Conservation (phyloP, 352 stramenopile genomes). For the Achlya hypogyna region DNA sequence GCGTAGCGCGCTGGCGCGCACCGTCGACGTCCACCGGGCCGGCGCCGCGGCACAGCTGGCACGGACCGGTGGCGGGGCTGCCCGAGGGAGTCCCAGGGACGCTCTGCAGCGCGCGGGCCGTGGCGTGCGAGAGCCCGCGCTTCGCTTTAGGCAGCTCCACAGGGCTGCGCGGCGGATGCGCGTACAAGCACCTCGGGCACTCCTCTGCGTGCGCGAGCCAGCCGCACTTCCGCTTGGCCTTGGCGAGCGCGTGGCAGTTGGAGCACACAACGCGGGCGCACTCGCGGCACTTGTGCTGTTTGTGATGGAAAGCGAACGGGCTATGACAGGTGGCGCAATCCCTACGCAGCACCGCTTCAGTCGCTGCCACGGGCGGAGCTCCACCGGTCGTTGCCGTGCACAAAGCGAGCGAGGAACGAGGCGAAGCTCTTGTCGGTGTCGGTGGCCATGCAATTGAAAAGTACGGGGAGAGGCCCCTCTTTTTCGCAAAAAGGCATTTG, state of each 20-base stretch:
- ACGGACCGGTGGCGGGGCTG: not conserved
- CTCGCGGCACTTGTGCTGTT: not conserved
- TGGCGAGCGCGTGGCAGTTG: not conserved
- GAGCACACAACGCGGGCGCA: not conserved
- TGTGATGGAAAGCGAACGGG: not conserved
- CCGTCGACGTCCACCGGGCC: not conserved
- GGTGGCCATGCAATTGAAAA: too few relatives aligned
- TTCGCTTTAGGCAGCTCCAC: not conserved
- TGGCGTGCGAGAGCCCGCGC: not conserved
- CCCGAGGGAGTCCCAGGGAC: too few relatives aligned
- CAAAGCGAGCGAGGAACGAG: too few relatives aligned
- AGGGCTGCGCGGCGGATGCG: not conserved
- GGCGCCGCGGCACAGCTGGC: not conserved
- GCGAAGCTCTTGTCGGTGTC: too few relatives aligned
- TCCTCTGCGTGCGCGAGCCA: not conserved
- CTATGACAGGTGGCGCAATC: not conserved
- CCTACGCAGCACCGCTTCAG: too few relatives aligned
- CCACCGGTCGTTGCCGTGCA: too few relatives aligned
- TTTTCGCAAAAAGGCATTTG: too few relatives aligned
- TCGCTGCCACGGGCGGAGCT: too few relatives aligned
- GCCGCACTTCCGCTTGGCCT: not conserved
- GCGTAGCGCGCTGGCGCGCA: too few relatives aligned
- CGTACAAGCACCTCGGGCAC: not conserved
- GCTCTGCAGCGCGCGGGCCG: too few relatives aligned
- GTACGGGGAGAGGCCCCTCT: too few relatives aligned